These are phyloP conservation scores for Lodderomyces parapsilosis DNA, from an alignment of 1,139 yeast genomes.

Conservation along the genomic window DNA sequence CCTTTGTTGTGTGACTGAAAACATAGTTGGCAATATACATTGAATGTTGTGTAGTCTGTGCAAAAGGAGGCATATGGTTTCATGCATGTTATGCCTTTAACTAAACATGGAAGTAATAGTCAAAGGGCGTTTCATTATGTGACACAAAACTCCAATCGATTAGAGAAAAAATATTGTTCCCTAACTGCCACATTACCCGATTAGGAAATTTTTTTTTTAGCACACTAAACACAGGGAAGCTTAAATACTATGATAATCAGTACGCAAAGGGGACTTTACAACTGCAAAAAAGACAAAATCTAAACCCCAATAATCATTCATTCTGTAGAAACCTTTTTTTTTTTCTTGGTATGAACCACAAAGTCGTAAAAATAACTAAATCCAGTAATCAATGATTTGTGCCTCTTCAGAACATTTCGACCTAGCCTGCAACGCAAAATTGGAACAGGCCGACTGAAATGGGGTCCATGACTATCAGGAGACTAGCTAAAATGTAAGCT, in stretches of 20 bases:
- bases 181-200: not conserved
- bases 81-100: not conserved
- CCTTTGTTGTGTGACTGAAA: not conserved
- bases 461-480: too few species aligned
- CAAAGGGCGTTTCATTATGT: not conserved
- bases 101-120: constrained; percentile 2
- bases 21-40: not conserved
- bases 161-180: not conserved
- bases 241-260: too few species aligned
- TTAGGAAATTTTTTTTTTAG: too few species aligned
- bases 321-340: too few species aligned
- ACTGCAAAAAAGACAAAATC: too few species aligned
- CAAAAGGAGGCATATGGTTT: not conserved
- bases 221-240: too few species aligned
- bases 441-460: too few species aligned
- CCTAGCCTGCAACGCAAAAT: not conserved
- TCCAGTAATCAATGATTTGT: not conserved
- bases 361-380: not conserved
- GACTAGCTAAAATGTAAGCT: too few species aligned
- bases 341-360: not conserved
- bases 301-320: too few species aligned
- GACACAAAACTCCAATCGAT: not conserved
- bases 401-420: not conserved
- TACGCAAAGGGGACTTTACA: too few species aligned
- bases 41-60: not conserved